Conservation (phyloP, 2,329 filamentous ascomycete species). For the Pseudocercospora fuligena region DNA sequence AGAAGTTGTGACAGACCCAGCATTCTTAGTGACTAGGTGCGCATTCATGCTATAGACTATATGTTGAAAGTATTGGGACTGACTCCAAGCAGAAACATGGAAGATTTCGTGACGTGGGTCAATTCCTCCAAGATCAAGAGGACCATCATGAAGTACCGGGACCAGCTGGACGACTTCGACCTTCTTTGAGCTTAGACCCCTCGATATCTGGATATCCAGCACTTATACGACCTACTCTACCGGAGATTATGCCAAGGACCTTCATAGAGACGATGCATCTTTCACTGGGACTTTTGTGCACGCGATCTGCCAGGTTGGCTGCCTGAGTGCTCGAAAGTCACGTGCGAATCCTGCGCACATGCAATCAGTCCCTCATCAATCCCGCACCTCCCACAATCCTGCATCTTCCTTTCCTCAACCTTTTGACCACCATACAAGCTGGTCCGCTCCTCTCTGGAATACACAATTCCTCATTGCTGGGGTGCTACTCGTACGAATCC, state of each 20-base stretch:
- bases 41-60: slow-evolving; percentile 1
- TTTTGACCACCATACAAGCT: slow-evolving; percentile 3
- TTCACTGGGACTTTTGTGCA: neutral
- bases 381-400: slow-evolving; percentile 5
- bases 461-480: neutral
- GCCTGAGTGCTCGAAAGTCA: slow-evolving; percentile 1
- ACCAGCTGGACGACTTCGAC: slow-evolving; percentile 96
- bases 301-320: neutral
- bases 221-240: neutral
- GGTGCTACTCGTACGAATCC: neutral
- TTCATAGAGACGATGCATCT: neutral
- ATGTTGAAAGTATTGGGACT: slow-evolving; percentile 5
- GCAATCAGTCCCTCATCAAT: neutral
- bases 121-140: slow-evolving; percentile 96
- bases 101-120: slow-evolving; percentile 96
- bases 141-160: slow-evolving; percentile 91
- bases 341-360: slow-evolving; percentile 1
- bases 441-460: neutral
- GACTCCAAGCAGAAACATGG: slow-evolving; percentile 66
- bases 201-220: neutral
- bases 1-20: slow-evolving; percentile 86
- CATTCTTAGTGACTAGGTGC: slow-evolving; percentile 77
- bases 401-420: slow-evolving; percentile 7
- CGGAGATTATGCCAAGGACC: neutral
- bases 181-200: slow-evolving; percentile 63